These are phyloP conservation scores for Fragaria vesca DNA, from an alignment of 306 rosid species.

Conservation along the genomic window DNA sequence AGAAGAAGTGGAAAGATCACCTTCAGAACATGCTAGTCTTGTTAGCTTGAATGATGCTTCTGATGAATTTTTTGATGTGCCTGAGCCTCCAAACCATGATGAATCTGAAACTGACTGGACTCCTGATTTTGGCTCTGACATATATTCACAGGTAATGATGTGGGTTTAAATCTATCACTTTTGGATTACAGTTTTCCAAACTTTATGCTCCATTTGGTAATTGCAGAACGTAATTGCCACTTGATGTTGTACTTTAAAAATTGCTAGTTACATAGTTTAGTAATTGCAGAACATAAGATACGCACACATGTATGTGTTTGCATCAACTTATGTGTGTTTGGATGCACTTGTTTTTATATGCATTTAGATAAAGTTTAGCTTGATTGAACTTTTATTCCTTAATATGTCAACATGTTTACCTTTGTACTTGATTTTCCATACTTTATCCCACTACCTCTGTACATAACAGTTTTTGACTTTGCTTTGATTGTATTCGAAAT, in stretches of 20 bases:
- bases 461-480: constrained; percentile 4
- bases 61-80: constrained; percentile 83
- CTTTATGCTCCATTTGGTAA: not conserved
- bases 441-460: not conserved
- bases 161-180: not conserved
- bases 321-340: not conserved
- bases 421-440: not conserved
- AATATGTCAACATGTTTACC: not conserved
- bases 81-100: constrained; percentile 56
- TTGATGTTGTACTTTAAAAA: not conserved
- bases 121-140: constrained; percentile 39
- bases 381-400: not conserved
- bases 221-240: not conserved
- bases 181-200: not conserved
- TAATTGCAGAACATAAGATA: too few relatives aligned
- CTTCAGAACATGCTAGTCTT: constrained; percentile 48
- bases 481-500: not conserved
- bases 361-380: not conserved
- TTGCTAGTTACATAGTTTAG: not conserved
- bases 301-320: not conserved
- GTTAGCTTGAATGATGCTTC: constrained; percentile 64
- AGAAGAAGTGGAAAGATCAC: constrained; percentile 40
- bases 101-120: constrained; percentile 54
- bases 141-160: constrained; percentile 39
- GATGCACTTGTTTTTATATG: not conserved